phyloP scores from a whole-genome alignment of 495 filamentous ascomycete species.

The Saxophila tyrrhenica region DNA sequence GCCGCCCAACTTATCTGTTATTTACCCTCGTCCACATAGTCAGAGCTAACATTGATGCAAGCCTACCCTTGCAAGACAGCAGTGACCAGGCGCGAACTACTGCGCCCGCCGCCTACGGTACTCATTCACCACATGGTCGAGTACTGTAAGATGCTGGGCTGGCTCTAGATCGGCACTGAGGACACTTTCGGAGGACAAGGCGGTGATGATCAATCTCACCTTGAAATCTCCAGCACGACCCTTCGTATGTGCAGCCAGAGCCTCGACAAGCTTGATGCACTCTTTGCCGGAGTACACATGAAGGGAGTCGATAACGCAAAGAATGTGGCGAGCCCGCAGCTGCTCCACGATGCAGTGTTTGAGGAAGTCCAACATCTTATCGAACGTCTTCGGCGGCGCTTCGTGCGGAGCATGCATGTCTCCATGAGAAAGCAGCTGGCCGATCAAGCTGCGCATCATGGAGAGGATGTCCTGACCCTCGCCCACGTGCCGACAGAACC shows the following conservation, averaged over 20 bases:
- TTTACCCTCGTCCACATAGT: too few species aligned
- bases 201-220: background rate
- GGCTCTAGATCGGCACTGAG: too few species aligned
- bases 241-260: background rate
- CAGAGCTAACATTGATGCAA: too few species aligned
- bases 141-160: too few species aligned
- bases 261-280: background rate
- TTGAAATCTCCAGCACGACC: background rate
- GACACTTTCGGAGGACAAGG: background rate
- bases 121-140: too few species aligned
- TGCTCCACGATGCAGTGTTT: background rate
- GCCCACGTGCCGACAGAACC: background rate
- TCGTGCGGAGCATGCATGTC: background rate
- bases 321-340: background rate
- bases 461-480: background rate
- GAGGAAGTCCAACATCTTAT: background rate
- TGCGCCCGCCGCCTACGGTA: too few species aligned
- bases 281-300: background rate
- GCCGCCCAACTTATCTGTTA: too few species aligned
- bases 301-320: background rate
- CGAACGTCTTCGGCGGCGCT: background rate
- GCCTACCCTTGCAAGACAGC: too few species aligned
- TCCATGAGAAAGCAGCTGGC: background rate
- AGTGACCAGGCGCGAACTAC: too few species aligned
- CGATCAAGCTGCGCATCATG: background rate